phyloP scores from a whole-genome alignment of 2,329 filamentous ascomycete genomes.

The Xylariaceae sp. region DNA sequence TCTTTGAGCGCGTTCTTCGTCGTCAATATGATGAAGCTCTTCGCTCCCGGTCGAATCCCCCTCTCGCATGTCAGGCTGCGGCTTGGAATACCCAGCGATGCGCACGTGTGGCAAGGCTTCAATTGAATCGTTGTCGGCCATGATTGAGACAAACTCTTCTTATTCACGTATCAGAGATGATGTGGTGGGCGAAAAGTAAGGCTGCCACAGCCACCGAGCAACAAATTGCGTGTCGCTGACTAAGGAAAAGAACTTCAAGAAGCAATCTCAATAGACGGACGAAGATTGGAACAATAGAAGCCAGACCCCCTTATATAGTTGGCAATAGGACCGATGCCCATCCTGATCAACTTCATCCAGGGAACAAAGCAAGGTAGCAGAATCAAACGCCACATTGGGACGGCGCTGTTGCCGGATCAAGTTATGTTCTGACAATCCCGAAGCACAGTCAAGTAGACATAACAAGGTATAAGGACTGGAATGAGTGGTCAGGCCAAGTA shows the following conservation, averaged over 20 bases:
- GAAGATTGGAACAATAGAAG: background rate
- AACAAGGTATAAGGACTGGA: background rate
- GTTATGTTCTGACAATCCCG: background rate
- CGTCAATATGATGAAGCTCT: background rate
- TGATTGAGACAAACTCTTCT: background rate
- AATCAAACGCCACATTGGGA: background rate
- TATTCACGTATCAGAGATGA: no score
- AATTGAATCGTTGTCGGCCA: conserved; percentile 3
- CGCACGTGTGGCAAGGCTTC: background rate
- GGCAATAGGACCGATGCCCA: no score
- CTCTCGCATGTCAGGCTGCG: background rate
- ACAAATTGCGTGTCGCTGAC: no score
- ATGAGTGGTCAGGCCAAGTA: background rate
- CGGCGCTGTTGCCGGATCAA: background rate
- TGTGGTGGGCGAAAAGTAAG: background rate
- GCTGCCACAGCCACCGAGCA: background rate
- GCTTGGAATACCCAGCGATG: background rate
- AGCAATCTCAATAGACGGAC: background rate
- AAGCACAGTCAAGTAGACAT: background rate
- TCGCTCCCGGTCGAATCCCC: background rate
- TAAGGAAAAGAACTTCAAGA: background rate
- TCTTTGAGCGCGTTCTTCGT: conserved; percentile 1
- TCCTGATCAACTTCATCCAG: background rate
- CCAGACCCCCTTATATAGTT: background rate
- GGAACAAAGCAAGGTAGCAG: background rate